Conservation (phyloP, 192 early-diverging fungal species). For the Coemansia sp. region DNA sequence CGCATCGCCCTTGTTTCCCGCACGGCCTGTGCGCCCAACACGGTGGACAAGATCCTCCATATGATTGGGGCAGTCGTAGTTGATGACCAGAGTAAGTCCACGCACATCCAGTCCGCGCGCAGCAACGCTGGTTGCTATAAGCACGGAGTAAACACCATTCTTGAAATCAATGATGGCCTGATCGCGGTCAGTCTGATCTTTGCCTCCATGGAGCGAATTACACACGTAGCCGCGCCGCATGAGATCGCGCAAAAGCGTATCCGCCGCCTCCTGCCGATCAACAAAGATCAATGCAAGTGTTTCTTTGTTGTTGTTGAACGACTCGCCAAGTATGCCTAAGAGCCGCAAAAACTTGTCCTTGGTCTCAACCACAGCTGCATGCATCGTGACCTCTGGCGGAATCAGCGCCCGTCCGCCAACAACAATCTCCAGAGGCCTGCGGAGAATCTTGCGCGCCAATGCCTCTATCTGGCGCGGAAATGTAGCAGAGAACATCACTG, state of each 20-base stretch:
- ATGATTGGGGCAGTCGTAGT: constrained; percentile 97
- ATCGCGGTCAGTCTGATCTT: constrained; percentile 89
- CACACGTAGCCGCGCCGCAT: constrained; percentile 84
- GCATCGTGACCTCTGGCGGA: constrained; percentile 80
- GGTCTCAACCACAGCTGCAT: constrained; percentile 84
- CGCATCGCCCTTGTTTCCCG: constrained; percentile 96
- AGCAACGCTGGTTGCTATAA: constrained; percentile 96
- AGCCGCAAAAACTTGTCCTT: constrained; percentile 81
- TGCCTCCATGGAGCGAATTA: constrained; percentile 93
- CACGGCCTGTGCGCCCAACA: constrained; percentile 95
- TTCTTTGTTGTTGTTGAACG: constrained; percentile 69
- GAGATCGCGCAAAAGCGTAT: constrained; percentile 82
- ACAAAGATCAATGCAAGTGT: constrained; percentile 88
- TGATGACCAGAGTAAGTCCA: constrained; percentile 88
- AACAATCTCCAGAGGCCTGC: constrained; percentile 89
- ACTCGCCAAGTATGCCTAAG: constrained; percentile 83
- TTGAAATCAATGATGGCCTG: constrained; percentile 95
- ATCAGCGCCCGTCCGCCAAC: constrained; percentile 93
- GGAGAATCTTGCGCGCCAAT: constrained; percentile 87
- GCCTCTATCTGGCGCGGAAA: constrained; percentile 97
- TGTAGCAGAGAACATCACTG: constrained; percentile 91
- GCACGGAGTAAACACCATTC: constrained; percentile 78
- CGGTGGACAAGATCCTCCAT: constrained; percentile 99
- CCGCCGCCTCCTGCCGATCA: constrained; percentile 92
- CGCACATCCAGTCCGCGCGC: constrained; percentile 96